Conservation (phyloP, 2,329 filamentous ascomycete species). For the Diplodia sapinea region DNA sequence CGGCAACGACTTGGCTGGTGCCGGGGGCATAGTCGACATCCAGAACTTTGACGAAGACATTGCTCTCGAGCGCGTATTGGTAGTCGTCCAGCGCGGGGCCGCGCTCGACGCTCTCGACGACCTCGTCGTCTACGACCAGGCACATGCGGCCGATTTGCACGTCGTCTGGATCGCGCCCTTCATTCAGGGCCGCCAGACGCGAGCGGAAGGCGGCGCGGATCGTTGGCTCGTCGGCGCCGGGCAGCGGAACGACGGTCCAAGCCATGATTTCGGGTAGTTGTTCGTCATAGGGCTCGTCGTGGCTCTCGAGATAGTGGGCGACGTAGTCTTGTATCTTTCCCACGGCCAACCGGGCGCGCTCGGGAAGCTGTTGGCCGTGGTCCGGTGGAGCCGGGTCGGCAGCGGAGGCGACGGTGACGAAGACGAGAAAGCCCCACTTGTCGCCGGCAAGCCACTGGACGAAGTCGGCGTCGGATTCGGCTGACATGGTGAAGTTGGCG, state of each 20-base stretch:
- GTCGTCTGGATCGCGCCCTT: neutral
- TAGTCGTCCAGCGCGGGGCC: neutral
- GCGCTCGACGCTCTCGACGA: neutral
- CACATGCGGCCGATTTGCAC: neutral
- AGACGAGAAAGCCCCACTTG: slow-evolving; percentile 7
- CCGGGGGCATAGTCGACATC: neutral
- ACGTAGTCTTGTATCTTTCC: neutral
- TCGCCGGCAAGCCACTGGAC: neutral
- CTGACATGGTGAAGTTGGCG: neutral
- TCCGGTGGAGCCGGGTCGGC: neutral
- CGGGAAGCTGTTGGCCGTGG: neutral
- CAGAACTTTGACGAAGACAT: slow-evolving; percentile 1
- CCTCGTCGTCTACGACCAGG: neutral
- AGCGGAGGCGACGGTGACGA: neutral
- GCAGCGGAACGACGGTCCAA: neutral
- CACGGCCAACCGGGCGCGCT: neutral
- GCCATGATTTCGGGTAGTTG: neutral
- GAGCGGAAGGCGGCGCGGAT: neutral
- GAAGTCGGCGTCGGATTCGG: neutral
- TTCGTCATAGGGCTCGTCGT: neutral
- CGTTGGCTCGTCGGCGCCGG: neutral
- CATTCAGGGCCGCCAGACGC: neutral
- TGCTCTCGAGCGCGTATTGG: neutral
- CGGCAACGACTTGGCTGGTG: neutral
- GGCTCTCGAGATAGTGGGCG: neutral